These are phyloP conservation scores for Metschnikowia bowlesiae DNA, from an alignment of 805 yeast genomes.

Conservation along the genomic window DNA sequence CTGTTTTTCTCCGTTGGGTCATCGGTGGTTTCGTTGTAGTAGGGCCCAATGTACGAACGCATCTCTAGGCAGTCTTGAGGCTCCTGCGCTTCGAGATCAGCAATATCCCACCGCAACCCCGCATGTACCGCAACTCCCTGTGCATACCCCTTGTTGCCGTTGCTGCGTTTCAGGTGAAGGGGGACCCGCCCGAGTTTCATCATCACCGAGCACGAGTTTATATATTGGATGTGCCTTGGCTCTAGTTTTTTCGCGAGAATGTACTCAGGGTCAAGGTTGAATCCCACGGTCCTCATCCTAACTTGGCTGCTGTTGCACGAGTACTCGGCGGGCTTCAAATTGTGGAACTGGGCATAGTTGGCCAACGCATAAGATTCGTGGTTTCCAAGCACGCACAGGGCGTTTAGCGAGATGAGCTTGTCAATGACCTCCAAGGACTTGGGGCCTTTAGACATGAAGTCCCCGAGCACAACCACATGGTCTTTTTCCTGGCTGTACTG, in stretches of 20 bases:
- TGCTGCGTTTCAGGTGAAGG: slow-evolving; percentile 25
- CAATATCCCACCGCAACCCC: slow-evolving; percentile 66
- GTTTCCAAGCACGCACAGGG: slow-evolving; percentile 81
- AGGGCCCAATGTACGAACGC: slow-evolving; percentile 63
- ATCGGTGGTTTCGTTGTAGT: slow-evolving; percentile 55
- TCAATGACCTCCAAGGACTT: slow-evolving; percentile 67
- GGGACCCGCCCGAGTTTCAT: slow-evolving; percentile 59
- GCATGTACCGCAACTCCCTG: slow-evolving; percentile 71
- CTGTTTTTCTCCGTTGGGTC: slow-evolving; percentile 33
- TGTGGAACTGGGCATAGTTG: slow-evolving; percentile 59
- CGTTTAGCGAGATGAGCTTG: slow-evolving; percentile 44
- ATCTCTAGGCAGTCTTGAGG: slow-evolving; percentile 64
- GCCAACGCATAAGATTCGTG: slow-evolving; percentile 75
- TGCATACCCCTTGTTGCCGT: slow-evolving; percentile 25
- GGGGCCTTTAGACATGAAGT: slow-evolving; percentile 81
- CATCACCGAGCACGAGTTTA: slow-evolving; percentile 63
- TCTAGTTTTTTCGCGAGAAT: slow-evolving; percentile 49
- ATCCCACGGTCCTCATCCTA: slow-evolving; percentile 8
- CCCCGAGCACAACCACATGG: slow-evolving; percentile 71
- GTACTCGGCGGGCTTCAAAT: slow-evolving; percentile 23
- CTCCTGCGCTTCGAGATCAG: slow-evolving; percentile 50
- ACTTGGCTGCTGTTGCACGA: slow-evolving; percentile 1
- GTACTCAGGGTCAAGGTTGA: slow-evolving; percentile 35
- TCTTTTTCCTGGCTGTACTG: slow-evolving; percentile 47
- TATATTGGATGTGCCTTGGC: slow-evolving; percentile 56